A percentile compares a stretch with the other conserved stretches of the same genome.
These are phyloP conservation scores for Aphelidium insulamus DNA, from an alignment of 371 early-diverging fungal genomes.

Conservation along the genomic window DNA sequence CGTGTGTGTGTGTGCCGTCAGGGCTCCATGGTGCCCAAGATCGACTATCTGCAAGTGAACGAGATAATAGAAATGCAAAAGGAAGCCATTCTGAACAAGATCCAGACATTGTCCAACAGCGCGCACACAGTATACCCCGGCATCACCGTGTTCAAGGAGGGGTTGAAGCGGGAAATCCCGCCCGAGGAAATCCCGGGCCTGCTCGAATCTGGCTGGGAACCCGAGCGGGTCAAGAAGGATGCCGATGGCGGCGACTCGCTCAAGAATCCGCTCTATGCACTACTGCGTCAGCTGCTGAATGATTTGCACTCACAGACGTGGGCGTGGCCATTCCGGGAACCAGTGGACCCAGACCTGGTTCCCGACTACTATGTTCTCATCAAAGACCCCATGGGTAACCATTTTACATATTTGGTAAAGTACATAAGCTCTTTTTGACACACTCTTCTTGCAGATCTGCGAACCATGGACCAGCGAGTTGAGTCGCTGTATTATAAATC, in stretches of 20 bases:
- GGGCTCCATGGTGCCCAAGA: slow-evolving; percentile 38
- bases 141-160: slow-evolving; percentile 36
- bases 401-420: background rate
- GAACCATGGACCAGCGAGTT: slow-evolving; percentile 47
- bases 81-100: slow-evolving; percentile 58
- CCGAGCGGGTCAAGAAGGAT: slow-evolving; percentile 5
- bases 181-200: slow-evolving; percentile 18
- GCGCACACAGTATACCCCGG: slow-evolving; percentile 63
- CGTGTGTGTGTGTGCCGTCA: slow-evolving; percentile 4
- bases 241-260: slow-evolving; percentile 1
- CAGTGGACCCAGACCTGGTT: slow-evolving; percentile 80
- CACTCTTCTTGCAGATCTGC: slow-evolving; percentile 31
- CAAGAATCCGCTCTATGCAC: slow-evolving; percentile 30
- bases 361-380: slow-evolving; percentile 92
- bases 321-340: slow-evolving; percentile 95
- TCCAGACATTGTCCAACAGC: slow-evolving; percentile 37
- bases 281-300: slow-evolving; percentile 44
- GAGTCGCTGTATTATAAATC: slow-evolving; percentile 45
- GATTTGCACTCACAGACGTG: slow-evolving; percentile 52
- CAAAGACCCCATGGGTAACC: slow-evolving; percentile 90
- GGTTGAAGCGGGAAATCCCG: slow-evolving; percentile 6
- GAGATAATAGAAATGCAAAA: slow-evolving; percentile 39
- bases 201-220: no score
- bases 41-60: slow-evolving; percentile 25
- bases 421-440: no score